Evolutionary conservation across 1,284 basidiomycete species (phyloP), one percentile per base, ranked within the genome.

Genomic region (Xanthoconium separans): DNA sequence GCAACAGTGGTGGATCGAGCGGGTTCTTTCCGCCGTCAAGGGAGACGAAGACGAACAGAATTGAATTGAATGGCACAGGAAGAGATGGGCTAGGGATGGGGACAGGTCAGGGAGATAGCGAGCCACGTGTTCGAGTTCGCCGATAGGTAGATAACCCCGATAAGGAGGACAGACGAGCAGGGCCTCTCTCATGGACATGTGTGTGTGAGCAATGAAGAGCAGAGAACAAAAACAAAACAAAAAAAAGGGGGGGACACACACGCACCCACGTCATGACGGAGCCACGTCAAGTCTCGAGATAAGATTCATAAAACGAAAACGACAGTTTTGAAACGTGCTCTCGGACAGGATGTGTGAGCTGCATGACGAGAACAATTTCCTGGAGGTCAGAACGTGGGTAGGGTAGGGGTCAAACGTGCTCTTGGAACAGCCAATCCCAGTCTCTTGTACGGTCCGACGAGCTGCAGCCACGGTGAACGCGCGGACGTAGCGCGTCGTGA

Each of bases 121-220:
- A 30, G 34, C 24, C 43, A 51, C 31, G 10, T 36, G 37, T 27
- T 27, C 37, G 41, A 30, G 27, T 10, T 7, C 27, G 27, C 13
- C 11, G 57, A 61, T 46, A 47, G 41, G 47, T 37, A 20, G 56
- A 57, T 58, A 47, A 4, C 22, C 33, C 41, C 18, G 34, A 43
- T 46, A 42, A 27, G 12, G 6, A 6, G 27, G 27, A 27, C 6
- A 6, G 7, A 27, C 27, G 7, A 27, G 27, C 27, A 27, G 27
- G 7, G 27, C 27, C n/a, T n/a, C 27, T 27, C 27, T 7, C 27
- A 27, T 27, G 27, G 27, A 27, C 27, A 27, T 6, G 27, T 6
- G 27, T 27, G 27, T 27, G 27, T 27, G 7, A 22, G 22, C 27
- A 5, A 27, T 27, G 27, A 27, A 27, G 27, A 5, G 6, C 27